Conservation (phyloP, 768 basidiomycete species). For the Lentinula edodes region DNA sequence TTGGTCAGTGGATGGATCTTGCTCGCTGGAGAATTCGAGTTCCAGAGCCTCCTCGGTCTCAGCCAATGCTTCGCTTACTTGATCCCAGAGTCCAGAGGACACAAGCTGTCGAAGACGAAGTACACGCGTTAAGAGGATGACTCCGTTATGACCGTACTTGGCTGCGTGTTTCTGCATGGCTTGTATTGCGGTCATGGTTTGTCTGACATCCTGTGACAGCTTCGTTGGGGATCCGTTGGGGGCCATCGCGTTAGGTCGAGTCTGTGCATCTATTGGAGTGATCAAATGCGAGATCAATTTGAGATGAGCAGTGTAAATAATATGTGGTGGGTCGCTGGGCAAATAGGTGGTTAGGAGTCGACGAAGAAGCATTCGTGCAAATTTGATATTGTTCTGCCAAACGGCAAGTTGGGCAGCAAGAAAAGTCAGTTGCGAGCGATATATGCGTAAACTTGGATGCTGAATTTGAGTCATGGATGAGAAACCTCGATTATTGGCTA, state of each 20-base stretch:
- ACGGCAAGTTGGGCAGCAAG: conserved; percentile 57
- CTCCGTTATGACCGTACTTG: conserved; percentile 29
- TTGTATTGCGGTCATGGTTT: conserved; percentile 26
- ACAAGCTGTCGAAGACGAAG: conserved; percentile 54
- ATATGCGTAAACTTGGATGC: conserved; percentile 62
- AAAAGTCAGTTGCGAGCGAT: conserved; percentile 53
- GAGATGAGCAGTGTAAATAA: conserved; percentile 51
- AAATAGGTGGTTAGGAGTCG: conserved; percentile 45
- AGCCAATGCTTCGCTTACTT: conserved; percentile 41
- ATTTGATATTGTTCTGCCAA: conserved; percentile 50
- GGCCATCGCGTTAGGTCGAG: conserved; percentile 23
- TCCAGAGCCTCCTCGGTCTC: conserved; percentile 47
- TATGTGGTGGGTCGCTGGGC: conserved; percentile 44
- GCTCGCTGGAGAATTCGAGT: conserved; percentile 21
- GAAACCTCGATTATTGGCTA: background rate
- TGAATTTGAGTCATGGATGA: conserved; percentile 15
- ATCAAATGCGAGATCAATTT: conserved; percentile 41
- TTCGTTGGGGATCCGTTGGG: conserved; percentile 7
- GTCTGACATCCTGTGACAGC: conserved; percentile 18
- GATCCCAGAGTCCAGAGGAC: conserved; percentile 47
- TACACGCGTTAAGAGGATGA: conserved; percentile 47
- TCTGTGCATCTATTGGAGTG: conserved; percentile 10
- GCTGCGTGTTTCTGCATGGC: conserved; percentile 25
- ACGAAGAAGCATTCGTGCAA: conserved; percentile 53
- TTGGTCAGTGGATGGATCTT: conserved; percentile 13